Percentiles rank a stretch among this genome's conserved stretches.
These are phyloP conservation scores for Microdochium nivale DNA, from an alignment of 2,329 filamentous ascomycete genomes.

Conservation along the genomic window DNA sequence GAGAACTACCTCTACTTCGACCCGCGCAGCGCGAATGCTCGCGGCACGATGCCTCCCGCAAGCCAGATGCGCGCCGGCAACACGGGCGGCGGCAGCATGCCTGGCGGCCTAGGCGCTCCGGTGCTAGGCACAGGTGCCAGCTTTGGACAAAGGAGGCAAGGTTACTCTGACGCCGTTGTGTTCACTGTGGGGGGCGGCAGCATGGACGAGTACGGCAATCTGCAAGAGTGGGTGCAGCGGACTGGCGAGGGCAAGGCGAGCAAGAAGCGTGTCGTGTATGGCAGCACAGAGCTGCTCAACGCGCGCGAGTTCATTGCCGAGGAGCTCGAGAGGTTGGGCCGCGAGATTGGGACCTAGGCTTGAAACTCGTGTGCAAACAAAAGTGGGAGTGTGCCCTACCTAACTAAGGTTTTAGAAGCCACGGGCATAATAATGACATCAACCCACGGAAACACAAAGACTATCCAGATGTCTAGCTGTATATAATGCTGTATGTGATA, in stretches of 20 bases:
- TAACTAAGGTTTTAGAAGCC: too few species aligned
- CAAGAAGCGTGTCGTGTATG: constrained; percentile 82
- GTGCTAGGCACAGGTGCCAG: constrained; percentile 63
- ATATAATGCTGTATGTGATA: too few species aligned
- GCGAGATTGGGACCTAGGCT: constrained; percentile 34
- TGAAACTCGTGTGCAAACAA: too few species aligned
- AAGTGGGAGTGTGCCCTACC: too few species aligned
- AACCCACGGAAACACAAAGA: too few species aligned
- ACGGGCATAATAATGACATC: too few species aligned
- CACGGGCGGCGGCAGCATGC: constrained; percentile 32
- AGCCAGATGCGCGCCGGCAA: constrained; percentile 45
- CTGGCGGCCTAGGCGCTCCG: constrained; percentile 32
- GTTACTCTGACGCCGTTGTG: constrained; percentile 85
- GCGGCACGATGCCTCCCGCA: constrained; percentile 81
- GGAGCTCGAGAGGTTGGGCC: constrained; percentile 54
- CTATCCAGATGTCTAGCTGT: too few species aligned
- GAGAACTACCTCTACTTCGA: constrained; percentile 98
- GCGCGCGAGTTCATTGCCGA: constrained; percentile 57
- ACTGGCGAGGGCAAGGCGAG: constrained; percentile 55
- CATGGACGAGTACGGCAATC: constrained; percentile 97
- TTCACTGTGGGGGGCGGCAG: constrained; percentile 93
- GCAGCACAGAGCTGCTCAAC: constrained; percentile 76
- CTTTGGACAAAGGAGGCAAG: constrained; percentile 85
- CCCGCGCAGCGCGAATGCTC: constrained; percentile 83
- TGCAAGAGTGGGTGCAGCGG: constrained; percentile 90